Evolutionary conservation across 768 basidiomycete genomes (phyloP).

Genomic region (Naganishia vaughanmartiniae): DNA sequence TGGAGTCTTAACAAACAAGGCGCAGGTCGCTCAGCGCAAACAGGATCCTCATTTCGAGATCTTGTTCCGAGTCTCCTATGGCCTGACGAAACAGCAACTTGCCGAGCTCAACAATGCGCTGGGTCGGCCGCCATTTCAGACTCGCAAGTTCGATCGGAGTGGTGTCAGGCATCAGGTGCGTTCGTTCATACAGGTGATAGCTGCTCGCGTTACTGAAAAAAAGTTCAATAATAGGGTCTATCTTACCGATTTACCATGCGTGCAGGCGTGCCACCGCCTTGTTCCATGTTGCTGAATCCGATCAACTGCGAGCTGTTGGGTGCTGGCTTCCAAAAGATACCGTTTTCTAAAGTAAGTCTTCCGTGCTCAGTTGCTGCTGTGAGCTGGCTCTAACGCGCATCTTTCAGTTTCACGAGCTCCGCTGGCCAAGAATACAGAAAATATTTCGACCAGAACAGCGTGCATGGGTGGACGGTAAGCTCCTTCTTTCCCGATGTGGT

Average conservation of each 20-base stretch:
- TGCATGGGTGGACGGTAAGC: conserved; percentile 60
- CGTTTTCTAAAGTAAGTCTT: conserved; percentile 58
- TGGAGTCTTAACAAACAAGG: conserved; percentile 63
- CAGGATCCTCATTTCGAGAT: conserved; percentile 65
- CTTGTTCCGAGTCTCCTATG: conserved; percentile 75
- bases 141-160: conserved; percentile 1
- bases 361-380: background rate
- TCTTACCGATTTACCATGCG: conserved; percentile 62
- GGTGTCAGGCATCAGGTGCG: background rate
- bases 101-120: conserved; percentile 72
- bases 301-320: conserved; percentile 72
- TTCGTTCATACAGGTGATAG: no score
- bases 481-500: no score
- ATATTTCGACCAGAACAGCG: conserved; percentile 64
- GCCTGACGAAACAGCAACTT: conserved; percentile 64
- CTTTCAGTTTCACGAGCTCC: conserved; percentile 73
- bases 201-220: background rate
- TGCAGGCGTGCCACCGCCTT: conserved; percentile 58
- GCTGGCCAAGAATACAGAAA: conserved; percentile 77
- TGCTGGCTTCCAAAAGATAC: conserved; percentile 76
- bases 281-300: conserved; percentile 62
- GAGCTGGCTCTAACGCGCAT: conserved; percentile 16
- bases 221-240: conserved; percentile 44
- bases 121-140: conserved; percentile 38
- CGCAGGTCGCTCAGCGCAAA: conserved; percentile 45